Evolutionary conservation across 2,329 filamentous ascomycete species (phyloP).

Genomic region (Pyrenochaeta sp.): DNA sequence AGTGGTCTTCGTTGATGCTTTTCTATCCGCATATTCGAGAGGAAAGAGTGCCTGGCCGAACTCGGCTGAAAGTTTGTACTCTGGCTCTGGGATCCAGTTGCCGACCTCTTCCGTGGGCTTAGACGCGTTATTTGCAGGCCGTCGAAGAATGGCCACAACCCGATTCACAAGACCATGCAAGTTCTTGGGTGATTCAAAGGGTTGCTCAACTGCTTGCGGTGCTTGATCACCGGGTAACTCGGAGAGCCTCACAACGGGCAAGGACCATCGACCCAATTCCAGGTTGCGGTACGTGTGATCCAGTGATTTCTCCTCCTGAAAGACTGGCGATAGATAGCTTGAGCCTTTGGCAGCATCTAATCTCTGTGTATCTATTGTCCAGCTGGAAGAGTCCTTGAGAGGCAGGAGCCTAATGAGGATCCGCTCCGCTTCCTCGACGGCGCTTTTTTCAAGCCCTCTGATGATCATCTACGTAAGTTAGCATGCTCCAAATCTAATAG

Average conservation of each 20-base stretch:
- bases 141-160: conserved; percentile 5
- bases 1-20: conserved; percentile 4
- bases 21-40: conserved; percentile 10
- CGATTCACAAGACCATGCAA: conserved; percentile 6
- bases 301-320: conserved; percentile 29
- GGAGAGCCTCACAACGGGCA: conserved; percentile 18
- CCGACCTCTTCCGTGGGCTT: conserved; percentile 7
- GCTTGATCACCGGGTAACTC: conserved; percentile 5
- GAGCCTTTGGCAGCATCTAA: conserved; percentile 19
- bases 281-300: conserved; percentile 29
- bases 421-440: conserved; percentile 40
- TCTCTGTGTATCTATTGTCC: conserved; percentile 29
- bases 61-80: conserved; percentile 23
- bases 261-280: conserved; percentile 38
- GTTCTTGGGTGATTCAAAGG: background rate
- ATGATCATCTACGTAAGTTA: conserved; percentile 36
- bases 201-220: background rate
- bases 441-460: conserved; percentile 30
- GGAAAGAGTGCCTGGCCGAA: conserved; percentile 40
- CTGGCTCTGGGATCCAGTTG: conserved; percentile 26
- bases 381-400: conserved; percentile 16
- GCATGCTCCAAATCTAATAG: background rate
- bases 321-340: conserved; percentile 26
- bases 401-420: conserved; percentile 39
- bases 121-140: background rate